These are phyloP conservation scores for Salix koriyanagi DNA, from an alignment of 345 rosid species.

Conservation along the genomic window DNA sequence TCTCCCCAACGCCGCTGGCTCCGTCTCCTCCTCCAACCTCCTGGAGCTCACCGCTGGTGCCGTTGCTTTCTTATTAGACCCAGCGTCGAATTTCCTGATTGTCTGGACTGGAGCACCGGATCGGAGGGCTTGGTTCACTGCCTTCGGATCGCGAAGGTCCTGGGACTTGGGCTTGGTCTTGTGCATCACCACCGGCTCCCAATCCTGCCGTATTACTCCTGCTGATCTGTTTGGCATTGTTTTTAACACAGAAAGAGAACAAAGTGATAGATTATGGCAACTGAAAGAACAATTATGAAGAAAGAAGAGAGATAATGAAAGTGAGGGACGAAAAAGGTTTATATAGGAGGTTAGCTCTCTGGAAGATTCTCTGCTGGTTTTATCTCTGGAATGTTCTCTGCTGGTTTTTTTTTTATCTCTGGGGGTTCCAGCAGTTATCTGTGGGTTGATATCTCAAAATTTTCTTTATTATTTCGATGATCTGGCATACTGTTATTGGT, in stretches of 20 bases:
- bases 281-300: not conserved
- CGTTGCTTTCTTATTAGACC: conserved; percentile 59
- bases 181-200: conserved; percentile 81
- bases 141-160: conserved; percentile 63
- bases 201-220: conserved; percentile 63
- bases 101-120: conserved; percentile 57
- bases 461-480: not conserved
- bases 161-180: conserved; percentile 51
- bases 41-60: conserved; percentile 41
- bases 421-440: conserved; percentile 2
- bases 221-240: conserved; percentile 62
- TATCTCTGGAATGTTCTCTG: conserved; percentile 9
- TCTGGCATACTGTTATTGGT: not conserved
- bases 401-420: not conserved
- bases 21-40: conserved; percentile 64
- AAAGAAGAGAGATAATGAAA: rapidly evolving
- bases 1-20: conserved; percentile 54
- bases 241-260: not conserved
- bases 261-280: no score
- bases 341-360: not conserved
- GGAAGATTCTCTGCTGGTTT: not conserved
- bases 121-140: conserved; percentile 66
- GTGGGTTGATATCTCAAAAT: no score
- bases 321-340: no score
- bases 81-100: conserved; percentile 56